Evolutionary conservation across 352 stramenopile genomes (phyloP).

Genomic region (Pythium utonaiense): DNA sequence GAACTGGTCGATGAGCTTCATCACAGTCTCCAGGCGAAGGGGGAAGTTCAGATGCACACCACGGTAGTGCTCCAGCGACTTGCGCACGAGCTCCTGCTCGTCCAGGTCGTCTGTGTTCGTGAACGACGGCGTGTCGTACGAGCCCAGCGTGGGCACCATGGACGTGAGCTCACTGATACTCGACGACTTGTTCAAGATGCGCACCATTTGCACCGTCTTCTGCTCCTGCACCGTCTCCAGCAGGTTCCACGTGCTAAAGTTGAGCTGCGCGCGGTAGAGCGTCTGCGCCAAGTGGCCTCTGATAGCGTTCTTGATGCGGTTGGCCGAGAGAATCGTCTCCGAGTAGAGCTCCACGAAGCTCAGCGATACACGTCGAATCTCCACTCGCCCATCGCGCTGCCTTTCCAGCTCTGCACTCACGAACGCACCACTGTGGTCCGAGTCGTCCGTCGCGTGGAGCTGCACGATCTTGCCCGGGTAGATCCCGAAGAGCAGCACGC

Average conservation of each 20-base stretch:
- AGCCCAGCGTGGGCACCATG: conserved; percentile 71
- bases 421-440: conserved; percentile 47
- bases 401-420: conserved; percentile 60
- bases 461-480: conserved; percentile 56
- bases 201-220: conserved; percentile 78
- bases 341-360: conserved; percentile 79
- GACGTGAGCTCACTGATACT: conserved; percentile 79
- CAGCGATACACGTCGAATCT: conserved; percentile 47
- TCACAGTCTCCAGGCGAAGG: conserved; percentile 70
- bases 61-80: conserved; percentile 66
- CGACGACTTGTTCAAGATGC: conserved; percentile 82
- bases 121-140: conserved; percentile 59
- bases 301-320: conserved; percentile 80
- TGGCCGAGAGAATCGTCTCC: conserved; percentile 68
- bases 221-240: conserved; percentile 81
- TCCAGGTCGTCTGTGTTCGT: conserved; percentile 34
- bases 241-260: conserved; percentile 85
- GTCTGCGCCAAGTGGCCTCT: conserved; percentile 62
- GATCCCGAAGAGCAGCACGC: conserved; percentile 78
- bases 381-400: conserved; percentile 15
- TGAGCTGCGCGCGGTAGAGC: conserved; percentile 79
- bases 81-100: conserved; percentile 57
- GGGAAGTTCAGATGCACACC: conserved; percentile 72
- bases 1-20: conserved; percentile 82
- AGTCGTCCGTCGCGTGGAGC: conserved; percentile 58